A percentile compares a stretch with the other conserved stretches of the same genome.
Evolutionary conservation across 2,329 filamentous ascomycete species (phyloP).

Genomic region (Epichloe coenophiala): DNA sequence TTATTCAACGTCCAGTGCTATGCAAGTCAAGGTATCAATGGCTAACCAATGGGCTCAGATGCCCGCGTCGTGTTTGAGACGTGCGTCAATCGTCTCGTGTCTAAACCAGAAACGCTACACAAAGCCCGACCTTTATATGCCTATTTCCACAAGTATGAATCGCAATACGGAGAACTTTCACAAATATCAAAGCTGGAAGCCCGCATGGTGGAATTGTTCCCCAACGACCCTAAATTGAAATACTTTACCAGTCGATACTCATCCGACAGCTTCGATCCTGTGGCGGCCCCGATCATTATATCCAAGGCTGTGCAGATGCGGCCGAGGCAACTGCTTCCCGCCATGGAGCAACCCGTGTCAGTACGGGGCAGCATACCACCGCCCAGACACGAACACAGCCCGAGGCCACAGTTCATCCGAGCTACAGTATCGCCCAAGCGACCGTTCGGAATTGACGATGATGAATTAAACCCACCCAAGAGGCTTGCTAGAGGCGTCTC

Average conservation of each 20-base stretch:
- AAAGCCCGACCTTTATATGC: slow-evolving; percentile 77
- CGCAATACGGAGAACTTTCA: slow-evolving; percentile 80
- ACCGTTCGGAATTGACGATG: slow-evolving; percentile 54
- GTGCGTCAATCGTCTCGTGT: slow-evolving; percentile 67
- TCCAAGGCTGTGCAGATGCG: slow-evolving; percentile 68
- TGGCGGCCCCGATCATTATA: slow-evolving; percentile 67
- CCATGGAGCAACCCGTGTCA: slow-evolving; percentile 37
- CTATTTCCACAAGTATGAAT: slow-evolving; percentile 93
- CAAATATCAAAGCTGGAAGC: slow-evolving; percentile 86
- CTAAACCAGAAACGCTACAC: slow-evolving; percentile 57
- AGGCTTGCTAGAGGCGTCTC: slow-evolving; percentile 85
- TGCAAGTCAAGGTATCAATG: neutral
- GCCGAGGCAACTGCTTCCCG: slow-evolving; percentile 42
- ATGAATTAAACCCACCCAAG: slow-evolving; percentile 60
- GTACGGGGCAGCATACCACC: slow-evolving; percentile 31
- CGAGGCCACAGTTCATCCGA: slow-evolving; percentile 33
- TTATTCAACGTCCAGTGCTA: neutral
- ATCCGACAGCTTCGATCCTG: slow-evolving; percentile 62
- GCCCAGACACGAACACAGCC: slow-evolving; percentile 25
- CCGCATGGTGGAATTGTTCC: slow-evolving; percentile 88
- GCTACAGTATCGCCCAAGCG: slow-evolving; percentile 45
- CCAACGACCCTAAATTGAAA: slow-evolving; percentile 64
- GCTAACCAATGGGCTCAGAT: slow-evolving; percentile 38
- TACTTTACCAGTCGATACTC: slow-evolving; percentile 69
- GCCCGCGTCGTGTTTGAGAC: slow-evolving; percentile 94